Conservation (phyloP, 257 asterid genomes). For the Marsdenia floribunda region DNA sequence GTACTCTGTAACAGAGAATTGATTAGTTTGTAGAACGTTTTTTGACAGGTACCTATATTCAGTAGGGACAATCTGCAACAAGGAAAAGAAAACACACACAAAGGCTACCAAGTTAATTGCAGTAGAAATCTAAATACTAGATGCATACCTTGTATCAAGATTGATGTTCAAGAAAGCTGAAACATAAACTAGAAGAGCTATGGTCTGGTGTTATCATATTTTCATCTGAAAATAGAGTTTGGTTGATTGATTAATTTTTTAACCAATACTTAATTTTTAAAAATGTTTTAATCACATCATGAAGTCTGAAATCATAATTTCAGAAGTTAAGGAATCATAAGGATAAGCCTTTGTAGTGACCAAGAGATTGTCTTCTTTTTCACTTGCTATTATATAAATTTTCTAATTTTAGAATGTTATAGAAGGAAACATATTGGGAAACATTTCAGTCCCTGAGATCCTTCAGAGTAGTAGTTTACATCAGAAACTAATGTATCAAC, state of each 20-base stretch:
- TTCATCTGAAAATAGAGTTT: not conserved
- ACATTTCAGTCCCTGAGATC: not conserved
- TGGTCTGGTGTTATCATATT: not conserved
- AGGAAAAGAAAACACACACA: constrained; percentile 17
- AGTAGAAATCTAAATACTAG: too few species aligned
- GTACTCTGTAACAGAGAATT: constrained; percentile 92
- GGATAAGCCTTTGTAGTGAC: not conserved
- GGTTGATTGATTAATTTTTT: not conserved
- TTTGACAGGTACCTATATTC: constrained; percentile 83
- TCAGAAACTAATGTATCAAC: not conserved
- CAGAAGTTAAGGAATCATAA: not conserved
- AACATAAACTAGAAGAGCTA: not conserved
- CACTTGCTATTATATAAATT: not conserved
- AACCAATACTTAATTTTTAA: not conserved
- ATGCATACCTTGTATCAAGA: not conserved
- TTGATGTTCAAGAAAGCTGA: not conserved
- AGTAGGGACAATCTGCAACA: constrained; percentile 86
- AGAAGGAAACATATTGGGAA: not conserved
- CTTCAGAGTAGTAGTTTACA: not conserved
- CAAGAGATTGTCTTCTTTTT: not conserved
- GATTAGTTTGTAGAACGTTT: constrained; percentile 84
- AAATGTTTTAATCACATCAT: not conserved
- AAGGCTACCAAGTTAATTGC: not conserved
- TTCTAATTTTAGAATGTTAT: not conserved
- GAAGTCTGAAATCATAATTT: not conserved